Evolutionary conservation across 257 asterid genomes (phyloP).

Genomic region (Gentiana dahurica): DNA sequence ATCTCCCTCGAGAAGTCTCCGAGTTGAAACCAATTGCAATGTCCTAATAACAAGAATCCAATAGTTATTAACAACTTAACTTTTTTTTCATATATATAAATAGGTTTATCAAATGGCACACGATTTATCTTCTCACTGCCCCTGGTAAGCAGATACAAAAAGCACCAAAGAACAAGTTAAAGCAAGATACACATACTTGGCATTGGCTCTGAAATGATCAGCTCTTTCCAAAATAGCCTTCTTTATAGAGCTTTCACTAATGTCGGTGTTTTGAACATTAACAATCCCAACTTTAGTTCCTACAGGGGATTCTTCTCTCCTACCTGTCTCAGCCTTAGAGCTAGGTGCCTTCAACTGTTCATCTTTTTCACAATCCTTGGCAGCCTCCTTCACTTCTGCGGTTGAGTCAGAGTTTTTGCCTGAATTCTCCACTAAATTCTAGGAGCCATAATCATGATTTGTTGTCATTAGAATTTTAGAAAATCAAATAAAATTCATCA

Average conservation of each 20-base stretch:
- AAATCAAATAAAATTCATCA: conserved; percentile 14
- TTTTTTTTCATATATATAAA: too few species aligned
- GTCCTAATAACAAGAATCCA: conserved; percentile 33
- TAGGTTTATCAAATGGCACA: not conserved
- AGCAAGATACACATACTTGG: conserved; percentile 43
- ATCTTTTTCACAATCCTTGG: conserved; percentile 32
- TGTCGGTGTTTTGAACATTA: conserved; percentile 28
- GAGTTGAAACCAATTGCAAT: conserved; percentile 63
- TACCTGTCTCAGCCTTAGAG: conserved; percentile 34
- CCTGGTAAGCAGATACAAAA: not conserved
- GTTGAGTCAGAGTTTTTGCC: conserved; percentile 16
- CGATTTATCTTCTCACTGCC: not conserved
- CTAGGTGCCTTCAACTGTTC: conserved; percentile 19
- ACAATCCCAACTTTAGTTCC: conserved; percentile 33
- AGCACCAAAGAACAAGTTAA: not conserved
- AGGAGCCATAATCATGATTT: conserved; percentile 27
- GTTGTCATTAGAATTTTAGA: conserved; percentile 46
- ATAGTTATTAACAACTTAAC: conserved; percentile 1
- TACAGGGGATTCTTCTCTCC: conserved; percentile 83
- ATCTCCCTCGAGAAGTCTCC: conserved; percentile 84
- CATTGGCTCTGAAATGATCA: conserved; percentile 55
- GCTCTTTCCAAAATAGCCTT: conserved; percentile 71
- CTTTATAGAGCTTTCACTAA: conserved; percentile 49
- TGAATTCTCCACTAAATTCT: conserved; percentile 20
- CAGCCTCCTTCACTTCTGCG: conserved; percentile 25